phyloP scores from a whole-genome alignment of 805 yeast genomes.

The Wickerhamiella slavikovae region DNA sequence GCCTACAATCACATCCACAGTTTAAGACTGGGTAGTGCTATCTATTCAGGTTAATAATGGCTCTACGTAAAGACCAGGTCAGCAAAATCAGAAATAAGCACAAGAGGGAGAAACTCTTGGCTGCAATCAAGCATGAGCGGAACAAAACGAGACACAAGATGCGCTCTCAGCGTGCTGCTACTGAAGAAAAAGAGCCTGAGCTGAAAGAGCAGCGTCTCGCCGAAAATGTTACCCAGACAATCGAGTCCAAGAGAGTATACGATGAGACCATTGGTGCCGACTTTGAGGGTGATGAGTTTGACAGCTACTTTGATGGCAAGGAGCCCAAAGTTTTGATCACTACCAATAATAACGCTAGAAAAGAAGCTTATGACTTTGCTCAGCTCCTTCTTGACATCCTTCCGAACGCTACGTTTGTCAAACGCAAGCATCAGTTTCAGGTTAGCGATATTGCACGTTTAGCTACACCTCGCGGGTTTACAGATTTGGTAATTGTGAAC shows the following conservation, averaged over 20 bases:
- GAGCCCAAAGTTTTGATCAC: conserved; percentile 81
- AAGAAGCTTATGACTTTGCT: conserved; percentile 77
- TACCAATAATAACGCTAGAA: conserved; percentile 70
- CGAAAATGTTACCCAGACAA: conserved; percentile 60
- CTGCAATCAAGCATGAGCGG: conserved; percentile 51
- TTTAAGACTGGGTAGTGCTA: no score
- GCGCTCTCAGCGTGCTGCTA: conserved; percentile 70
- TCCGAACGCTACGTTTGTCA: conserved; percentile 72
- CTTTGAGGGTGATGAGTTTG: conserved; percentile 32
- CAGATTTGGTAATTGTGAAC: conserved; percentile 74
- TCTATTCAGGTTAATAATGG: no score
- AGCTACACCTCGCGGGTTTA: conserved; percentile 65
- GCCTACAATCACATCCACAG: no score
- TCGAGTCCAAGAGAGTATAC: conserved; percentile 63
- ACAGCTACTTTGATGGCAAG: conserved; percentile 31
- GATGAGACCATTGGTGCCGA: conserved; percentile 54
- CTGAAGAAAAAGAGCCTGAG: conserved; percentile 68
- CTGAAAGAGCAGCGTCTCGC: conserved; percentile 59
- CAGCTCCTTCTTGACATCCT: conserved; percentile 65
- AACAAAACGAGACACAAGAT: conserved; percentile 57
- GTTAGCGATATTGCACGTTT: conserved; percentile 75
- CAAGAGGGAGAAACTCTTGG: conserved; percentile 58
- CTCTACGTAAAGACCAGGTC: conserved; percentile 11
- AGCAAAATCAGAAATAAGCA: conserved; percentile 49
- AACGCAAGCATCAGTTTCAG: conserved; percentile 64